Evolutionary conservation across 2,329 filamentous ascomycete species (phyloP).

Genomic region (Cytospora chrysosperma): DNA sequence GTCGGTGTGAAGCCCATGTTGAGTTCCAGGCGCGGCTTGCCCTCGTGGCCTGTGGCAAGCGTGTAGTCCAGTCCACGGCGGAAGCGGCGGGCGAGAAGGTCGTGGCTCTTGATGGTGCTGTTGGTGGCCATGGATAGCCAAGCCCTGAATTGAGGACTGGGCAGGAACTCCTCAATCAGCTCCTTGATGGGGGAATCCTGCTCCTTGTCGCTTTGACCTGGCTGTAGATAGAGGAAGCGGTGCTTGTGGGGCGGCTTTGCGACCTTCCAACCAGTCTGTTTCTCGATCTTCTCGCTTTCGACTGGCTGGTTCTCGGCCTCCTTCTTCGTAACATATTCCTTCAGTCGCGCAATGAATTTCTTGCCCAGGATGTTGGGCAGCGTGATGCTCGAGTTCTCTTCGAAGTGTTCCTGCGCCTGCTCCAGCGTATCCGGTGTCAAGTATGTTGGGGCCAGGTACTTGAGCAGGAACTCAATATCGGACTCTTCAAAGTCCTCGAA

Average conservation of each 20-base stretch:
- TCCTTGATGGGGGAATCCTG: conserved; percentile 65
- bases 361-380: conserved; percentile 75
- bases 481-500: conserved; percentile 65
- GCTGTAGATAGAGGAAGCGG: conserved; percentile 79
- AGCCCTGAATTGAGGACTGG: conserved; percentile 81
- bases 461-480: conserved; percentile 85
- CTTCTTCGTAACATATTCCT: conserved; percentile 65
- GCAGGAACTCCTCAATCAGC: conserved; percentile 77
- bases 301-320: conserved; percentile 51
- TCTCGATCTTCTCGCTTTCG: conserved; percentile 56
- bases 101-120: conserved; percentile 68
- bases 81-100: conserved; percentile 84
- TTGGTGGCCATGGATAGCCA: conserved; percentile 86
- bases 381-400: conserved; percentile 79
- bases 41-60: conserved; percentile 80
- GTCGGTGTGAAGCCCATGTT: conserved; percentile 86
- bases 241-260: conserved; percentile 93
- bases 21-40: conserved; percentile 78
- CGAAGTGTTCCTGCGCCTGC: conserved; percentile 75
- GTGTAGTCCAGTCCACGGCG: conserved; percentile 87
- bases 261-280: conserved; percentile 65
- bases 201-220: conserved; percentile 41
- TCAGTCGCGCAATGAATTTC: conserved; percentile 73
- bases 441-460: conserved; percentile 87
- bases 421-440: conserved; percentile 89